These are phyloP conservation scores for Lumnitzera littorea DNA, from an alignment of 345 rosid species.

Conservation along the genomic window DNA sequence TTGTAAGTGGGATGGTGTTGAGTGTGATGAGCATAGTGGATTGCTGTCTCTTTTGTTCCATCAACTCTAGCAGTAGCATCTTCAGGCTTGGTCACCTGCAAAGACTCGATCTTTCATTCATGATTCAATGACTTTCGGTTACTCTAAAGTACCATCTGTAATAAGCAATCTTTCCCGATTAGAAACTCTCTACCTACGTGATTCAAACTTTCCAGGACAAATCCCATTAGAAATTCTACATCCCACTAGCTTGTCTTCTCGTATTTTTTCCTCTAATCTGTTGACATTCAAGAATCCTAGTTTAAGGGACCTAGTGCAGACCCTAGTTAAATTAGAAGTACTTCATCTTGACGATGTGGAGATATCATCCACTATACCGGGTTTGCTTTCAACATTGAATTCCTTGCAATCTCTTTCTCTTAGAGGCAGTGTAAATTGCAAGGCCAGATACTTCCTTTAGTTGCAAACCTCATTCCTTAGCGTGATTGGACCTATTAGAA, in stretches of 20 bases:
- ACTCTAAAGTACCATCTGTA: conserved; percentile 6
- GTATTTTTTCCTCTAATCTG: not conserved
- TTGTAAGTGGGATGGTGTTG: too few species aligned
- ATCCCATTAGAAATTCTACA: not conserved
- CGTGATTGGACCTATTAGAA: too few species aligned
- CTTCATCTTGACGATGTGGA: not conserved
- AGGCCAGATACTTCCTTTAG: not conserved
- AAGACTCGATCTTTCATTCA: too few species aligned
- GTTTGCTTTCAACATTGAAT: not conserved
- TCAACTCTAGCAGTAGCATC: too few species aligned
- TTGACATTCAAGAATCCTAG: not conserved
- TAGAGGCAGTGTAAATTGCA: not conserved
- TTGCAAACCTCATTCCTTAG: not conserved
- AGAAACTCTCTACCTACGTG: conserved; percentile 9
- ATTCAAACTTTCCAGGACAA: conserved; percentile 7
- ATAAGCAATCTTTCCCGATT: conserved; percentile 7
- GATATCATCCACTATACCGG: conserved; percentile 2
- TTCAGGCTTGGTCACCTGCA: too few species aligned
- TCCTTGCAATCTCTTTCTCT: not conserved
- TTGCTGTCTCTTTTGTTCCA: too few species aligned
- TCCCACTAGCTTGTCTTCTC: conserved; percentile 2
- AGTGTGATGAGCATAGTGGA: too few species aligned
- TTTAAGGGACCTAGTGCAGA: not conserved
- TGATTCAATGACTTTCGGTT: too few species aligned
- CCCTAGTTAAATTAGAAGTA: not conserved